Evolutionary conservation across 1,284 basidiomycete species (phyloP), one percentile per base, ranked within the genome.

Genomic region (Vanrija sp.): DNA sequence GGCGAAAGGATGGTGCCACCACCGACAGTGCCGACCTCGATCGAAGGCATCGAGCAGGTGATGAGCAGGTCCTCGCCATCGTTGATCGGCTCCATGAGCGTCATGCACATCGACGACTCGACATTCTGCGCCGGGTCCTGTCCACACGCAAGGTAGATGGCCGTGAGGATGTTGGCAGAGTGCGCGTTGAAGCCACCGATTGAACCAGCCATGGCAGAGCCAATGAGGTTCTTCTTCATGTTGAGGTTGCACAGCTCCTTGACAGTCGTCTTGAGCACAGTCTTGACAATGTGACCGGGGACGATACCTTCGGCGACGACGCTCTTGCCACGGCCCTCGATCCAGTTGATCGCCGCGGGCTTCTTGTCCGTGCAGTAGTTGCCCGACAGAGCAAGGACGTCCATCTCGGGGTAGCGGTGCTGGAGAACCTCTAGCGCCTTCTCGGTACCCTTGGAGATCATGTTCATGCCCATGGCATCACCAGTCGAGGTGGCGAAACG

Each of bases 341-440:
- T 98, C 96, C 96, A 99, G 80, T 99, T 98, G 80, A 99, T 97
- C 44, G 96, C 96, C 8, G 95, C 92, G 0, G 96, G 91, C 81
- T 99, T 99, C 87, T 99, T 99, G 80, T 99, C 96, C 55, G 92
- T 99, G 81, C 96, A 98, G 77, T 98, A 99, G 78, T 99, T 99
- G 50, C 95, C 96, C 5, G 88, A 92, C 10, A 99, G 83, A 14
- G 94, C 90, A 25, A 98, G 82, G n/a, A 94, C 86, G 66, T 86
- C 79, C 94, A 98, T 98, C 54, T 88, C 86, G 5, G 95, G 95
- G 82, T 92, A 98, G 69, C 86, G 79, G 60, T 82, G 80, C 64
- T 83, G 82, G 81, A 98, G 84, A 34, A 82, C 83, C 68, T 88
- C 89, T 18, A 99, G 83, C 19, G 93, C 91, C 78, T 91, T 91